Evolutionary conservation across 805 yeast species (phyloP), one percentile per base, ranked within the genome.

Genomic region (Nadsonia fulvescens): DNA sequence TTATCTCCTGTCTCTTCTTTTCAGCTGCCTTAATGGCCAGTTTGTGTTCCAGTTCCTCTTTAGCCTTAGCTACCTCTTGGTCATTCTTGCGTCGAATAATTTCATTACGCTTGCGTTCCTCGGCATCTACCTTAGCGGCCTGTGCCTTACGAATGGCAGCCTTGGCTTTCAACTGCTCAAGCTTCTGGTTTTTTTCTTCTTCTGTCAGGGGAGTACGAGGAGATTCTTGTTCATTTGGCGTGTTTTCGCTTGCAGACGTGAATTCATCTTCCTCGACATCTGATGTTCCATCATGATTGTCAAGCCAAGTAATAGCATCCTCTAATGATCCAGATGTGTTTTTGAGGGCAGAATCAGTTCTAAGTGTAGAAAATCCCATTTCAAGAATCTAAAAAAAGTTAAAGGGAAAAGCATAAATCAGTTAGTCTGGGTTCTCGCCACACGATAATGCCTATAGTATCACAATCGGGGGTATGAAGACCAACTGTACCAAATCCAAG

Each of bases 341-440:
- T 11, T 31, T 20, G 15, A 40, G 14, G 9, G 53, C 50, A 3
- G 43, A 37, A 22, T 47, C 52, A 19, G 45, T 45, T 7, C 42
- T 34, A 17, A 31, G 32, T 19, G 43, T 39, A 18, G 42, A 37
- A 23, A 49, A 49, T 15, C 54, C 54, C 51, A 47, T 47, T 9
- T 41, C 46, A 20, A 32, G 29, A 10, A 43, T 32, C 37, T 40
- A 10, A n/a, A n/a, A n/a, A n/a, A n/a, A n/a, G n/a, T n/a, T n/a
- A n/a, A n/a, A n/a, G n/a, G n/a, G n/a, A n/a, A n/a, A n/a, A n/a
- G n/a, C n/a, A n/a, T n/a, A n/a, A n/a, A n/a, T n/a, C n/a, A n/a
- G n/a, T n/a, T n/a, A n/a, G n/a, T n/a, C n/a, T n/a, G n/a, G n/a
- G n/a, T n/a, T n/a, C n/a, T n/a, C n/a, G n/a, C n/a, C n/a, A n/a